Conservation (phyloP, 768 basidiomycete genomes). For the Floccularia luteovirens region DNA sequence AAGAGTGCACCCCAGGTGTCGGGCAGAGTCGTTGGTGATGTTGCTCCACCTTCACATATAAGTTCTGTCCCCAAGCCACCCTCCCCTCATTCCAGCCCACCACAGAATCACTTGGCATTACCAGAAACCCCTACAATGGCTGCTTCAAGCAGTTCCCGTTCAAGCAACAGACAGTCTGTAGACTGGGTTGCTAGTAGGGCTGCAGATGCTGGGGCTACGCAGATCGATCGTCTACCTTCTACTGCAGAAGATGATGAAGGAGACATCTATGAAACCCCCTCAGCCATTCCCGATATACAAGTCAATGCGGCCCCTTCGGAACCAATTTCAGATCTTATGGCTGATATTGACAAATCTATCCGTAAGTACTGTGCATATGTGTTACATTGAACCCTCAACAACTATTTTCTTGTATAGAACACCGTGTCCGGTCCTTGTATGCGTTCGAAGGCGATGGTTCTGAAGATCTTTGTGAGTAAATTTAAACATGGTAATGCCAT, state of each 20-base stretch:
- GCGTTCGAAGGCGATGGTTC: slow-evolving; percentile 78
- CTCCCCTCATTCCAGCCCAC: slow-evolving; percentile 38
- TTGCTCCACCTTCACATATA: slow-evolving; percentile 64
- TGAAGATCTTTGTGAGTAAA: slow-evolving; percentile 76
- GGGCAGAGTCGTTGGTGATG: slow-evolving; percentile 76
- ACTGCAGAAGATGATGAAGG: slow-evolving; percentile 62
- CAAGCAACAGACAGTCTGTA: slow-evolving; percentile 63
- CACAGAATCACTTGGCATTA: slow-evolving; percentile 13
- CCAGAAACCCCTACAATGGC: slow-evolving; percentile 22
- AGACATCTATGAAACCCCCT: slow-evolving; percentile 22
- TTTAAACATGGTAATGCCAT: background rate
- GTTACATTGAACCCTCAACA: slow-evolving; percentile 5
- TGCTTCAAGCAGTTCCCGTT: slow-evolving; percentile 8
- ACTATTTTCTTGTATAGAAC: slow-evolving; percentile 34
- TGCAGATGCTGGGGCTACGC: slow-evolving; percentile 45
- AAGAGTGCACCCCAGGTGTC: slow-evolving; percentile 63
- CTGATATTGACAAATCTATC: slow-evolving; percentile 62
- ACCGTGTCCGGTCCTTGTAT: slow-evolving; percentile 77
- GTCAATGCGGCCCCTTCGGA: slow-evolving; percentile 40
- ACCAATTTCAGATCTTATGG: slow-evolving; percentile 42
- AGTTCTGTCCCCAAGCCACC: slow-evolving; percentile 33
- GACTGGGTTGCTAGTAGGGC: slow-evolving; percentile 92
- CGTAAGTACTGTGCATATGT: slow-evolving; percentile 30
- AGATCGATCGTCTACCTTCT: slow-evolving; percentile 33
- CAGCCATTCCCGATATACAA: slow-evolving; percentile 47